These are phyloP conservation scores for Lachancea fermentati DNA, from an alignment of 805 yeast species.

Conservation along the genomic window DNA sequence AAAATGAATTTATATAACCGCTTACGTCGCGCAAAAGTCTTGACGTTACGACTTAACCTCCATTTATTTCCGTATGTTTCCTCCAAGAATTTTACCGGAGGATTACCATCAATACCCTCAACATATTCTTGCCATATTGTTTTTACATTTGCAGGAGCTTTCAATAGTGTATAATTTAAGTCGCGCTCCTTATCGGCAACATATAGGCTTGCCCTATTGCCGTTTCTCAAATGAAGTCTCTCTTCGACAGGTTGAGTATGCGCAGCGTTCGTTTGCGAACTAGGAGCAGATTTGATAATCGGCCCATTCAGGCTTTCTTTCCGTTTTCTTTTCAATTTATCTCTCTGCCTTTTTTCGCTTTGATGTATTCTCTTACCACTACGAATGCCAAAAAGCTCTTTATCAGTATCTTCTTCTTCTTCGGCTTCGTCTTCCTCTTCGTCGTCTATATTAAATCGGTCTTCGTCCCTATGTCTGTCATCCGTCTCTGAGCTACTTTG, in stretches of 20 bases:
- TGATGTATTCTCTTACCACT: background rate
- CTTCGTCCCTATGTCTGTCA: conserved; percentile 1
- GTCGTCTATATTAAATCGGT: conserved; percentile 10
- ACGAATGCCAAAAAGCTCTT: background rate
- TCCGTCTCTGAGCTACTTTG: conserved; percentile 10
- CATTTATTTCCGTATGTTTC: conserved; percentile 38
- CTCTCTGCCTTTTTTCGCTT: background rate
- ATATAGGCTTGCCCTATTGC: background rate
- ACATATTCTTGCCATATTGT: conserved; percentile 38
- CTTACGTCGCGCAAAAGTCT: conserved; percentile 34
- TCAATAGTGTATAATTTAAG: conserved; percentile 24
- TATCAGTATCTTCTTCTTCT: background rate
- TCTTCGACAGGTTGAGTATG: conserved; percentile 2
- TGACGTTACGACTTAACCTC: conserved; percentile 35
- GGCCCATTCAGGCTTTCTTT: background rate
- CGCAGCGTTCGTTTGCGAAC: background rate
- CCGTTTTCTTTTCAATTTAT: background rate
- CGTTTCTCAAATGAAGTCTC: conserved; percentile 6
- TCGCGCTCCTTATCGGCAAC: conserved; percentile 6
- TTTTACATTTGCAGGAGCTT: conserved; percentile 32
- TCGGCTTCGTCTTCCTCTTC: conserved; percentile 1
- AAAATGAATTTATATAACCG: conserved; percentile 32
- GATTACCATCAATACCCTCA: conserved; percentile 37
- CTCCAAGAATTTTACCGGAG: conserved; percentile 37
- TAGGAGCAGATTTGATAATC: background rate